A percentile compares a stretch with the other conserved stretches of the same genome.
Conservation (phyloP, 2,329 filamentous ascomycete genomes). For the Metarhizium anisopliae region DNA sequence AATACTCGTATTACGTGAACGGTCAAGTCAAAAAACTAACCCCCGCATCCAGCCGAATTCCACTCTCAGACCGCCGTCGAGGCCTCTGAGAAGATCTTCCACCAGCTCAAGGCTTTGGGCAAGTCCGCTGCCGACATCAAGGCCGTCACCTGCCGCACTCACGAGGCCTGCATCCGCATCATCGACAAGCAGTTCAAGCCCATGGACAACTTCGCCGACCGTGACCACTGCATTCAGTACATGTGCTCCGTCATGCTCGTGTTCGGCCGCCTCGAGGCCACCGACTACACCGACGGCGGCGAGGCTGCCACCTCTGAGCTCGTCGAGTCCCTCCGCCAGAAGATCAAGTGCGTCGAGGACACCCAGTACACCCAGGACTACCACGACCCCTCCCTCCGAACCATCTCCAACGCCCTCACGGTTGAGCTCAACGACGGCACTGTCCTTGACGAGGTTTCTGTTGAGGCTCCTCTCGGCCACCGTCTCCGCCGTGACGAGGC, state of each 20-base stretch:
- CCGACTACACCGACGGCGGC: constrained; percentile 85
- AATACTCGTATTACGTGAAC: too few relatives aligned
- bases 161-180: constrained; percentile 97
- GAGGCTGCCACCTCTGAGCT: constrained; percentile 87
- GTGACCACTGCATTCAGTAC: constrained; percentile 99
- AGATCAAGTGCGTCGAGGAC: constrained; percentile 95
- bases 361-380: constrained; percentile 91
- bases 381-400: constrained; percentile 86
- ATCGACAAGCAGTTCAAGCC: constrained; percentile 99
- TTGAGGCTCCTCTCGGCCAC: constrained; percentile 93
- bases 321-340: constrained; percentile 83
- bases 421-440: constrained; percentile 94
- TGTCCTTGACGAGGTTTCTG: constrained; percentile 77
- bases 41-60: constrained; percentile 62
- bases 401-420: constrained; percentile 93
- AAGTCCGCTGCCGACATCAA: constrained; percentile 94
- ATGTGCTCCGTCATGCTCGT: constrained; percentile 96
- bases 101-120: constrained; percentile 71
- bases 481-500: constrained; percentile 86
- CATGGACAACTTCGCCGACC: constrained; percentile 99
- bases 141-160: constrained; percentile 84
- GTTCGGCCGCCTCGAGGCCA: constrained; percentile 87
- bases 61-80: constrained; percentile 98
- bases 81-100: constrained; percentile 80
- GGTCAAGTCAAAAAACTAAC: neutral